A percentile compares a stretch with the other conserved stretches of the same genome.
Conservation (phyloP, 2,329 filamentous ascomycete species). For the Westerdykella aurantiaca region DNA sequence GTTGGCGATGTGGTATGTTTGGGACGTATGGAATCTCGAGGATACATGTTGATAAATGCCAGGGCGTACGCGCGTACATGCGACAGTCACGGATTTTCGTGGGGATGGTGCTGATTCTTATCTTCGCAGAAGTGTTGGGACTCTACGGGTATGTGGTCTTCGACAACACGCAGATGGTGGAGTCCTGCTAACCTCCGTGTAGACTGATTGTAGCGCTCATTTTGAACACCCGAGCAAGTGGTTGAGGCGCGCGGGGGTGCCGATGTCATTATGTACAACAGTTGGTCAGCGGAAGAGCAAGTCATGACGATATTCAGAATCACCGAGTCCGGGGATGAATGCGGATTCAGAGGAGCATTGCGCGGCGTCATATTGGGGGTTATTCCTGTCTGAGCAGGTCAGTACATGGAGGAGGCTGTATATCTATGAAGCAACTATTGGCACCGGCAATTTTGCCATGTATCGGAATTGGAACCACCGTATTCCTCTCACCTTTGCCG, state of each 20-base stretch:
- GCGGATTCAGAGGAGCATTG: too few species aligned
- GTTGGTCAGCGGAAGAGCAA: not conserved
- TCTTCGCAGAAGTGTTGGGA: constrained; percentile 96
- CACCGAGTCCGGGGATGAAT: too few species aligned
- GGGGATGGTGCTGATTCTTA: constrained; percentile 96
- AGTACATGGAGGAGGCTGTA: too few species aligned
- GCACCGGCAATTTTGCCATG: too few species aligned
- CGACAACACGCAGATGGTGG: not conserved
- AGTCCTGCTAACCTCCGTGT: constrained; percentile 7
- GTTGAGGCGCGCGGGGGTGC: constrained; percentile 25
- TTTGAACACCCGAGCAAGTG: constrained; percentile 79
- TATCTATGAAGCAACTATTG: too few species aligned
- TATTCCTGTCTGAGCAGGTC: too few species aligned
- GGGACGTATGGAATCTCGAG: not conserved
- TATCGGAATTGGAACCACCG: too few species aligned
- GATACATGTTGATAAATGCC: constrained; percentile 12
- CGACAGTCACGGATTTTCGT: constrained; percentile 93
- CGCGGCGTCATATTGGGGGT: too few species aligned
- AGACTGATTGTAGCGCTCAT: constrained; percentile 91
- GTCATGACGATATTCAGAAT: too few species aligned
- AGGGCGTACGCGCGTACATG: constrained; percentile 90
- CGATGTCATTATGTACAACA: not conserved
- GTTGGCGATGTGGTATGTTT: constrained; percentile 76
- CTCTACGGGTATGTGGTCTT: constrained; percentile 72
- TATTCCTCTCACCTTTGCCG: too few species aligned